Base-by-base conservation (phyloP, 2,329 filamentous ascomycete species). In the Claviceps africana region DNA sequence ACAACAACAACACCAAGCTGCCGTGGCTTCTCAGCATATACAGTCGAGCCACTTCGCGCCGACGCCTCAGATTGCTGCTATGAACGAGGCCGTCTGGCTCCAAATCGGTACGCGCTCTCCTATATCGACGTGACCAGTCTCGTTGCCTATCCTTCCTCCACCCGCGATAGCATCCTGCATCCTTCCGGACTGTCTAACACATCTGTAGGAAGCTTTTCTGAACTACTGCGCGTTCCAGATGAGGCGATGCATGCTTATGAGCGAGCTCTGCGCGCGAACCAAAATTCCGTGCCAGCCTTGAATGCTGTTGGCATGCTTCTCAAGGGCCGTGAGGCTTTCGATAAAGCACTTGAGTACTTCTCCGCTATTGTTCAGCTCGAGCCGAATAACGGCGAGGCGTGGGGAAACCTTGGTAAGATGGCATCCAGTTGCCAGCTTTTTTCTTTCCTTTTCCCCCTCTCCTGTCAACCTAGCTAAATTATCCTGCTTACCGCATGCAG, bases 291-390 rank as follows among this genome's bases (percentile, higher is more conserved):
- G 48, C 80, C 82, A 0, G 93, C 93, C 31, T 91, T 97, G 87
- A 94, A 89, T 60, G 87, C 89, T 55, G 95, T 97, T 58, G 93
- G 90, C 54, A 82, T 87, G 66, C 93, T 97, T 55, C 76, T 96
- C 55, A 83, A 94, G 59, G 90, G 86, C 39, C 88, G 90, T 63
- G 93, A 97, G 66, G 87, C 95, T 45, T 98, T 95, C 61, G 84
- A 86, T 45, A 93, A 93, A 64, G 93, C 93, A 1, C 86, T 96
- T 50, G 91, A 97, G 63, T 97, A 91, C 65, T 77, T 97, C 51
- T 84, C 93, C 62, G 86, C 84, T 56, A 95, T 97, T 54, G 72
- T 96, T 51, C 94, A 95, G 70, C 75, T 97, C 28, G 93, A 98
- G 58, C 79, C 76, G 37, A 84, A 82, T 59, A 96, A 95, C 64